Conservation (phyloP, 257 asterid species). For the Ocimum tenuiflorum region DNA sequence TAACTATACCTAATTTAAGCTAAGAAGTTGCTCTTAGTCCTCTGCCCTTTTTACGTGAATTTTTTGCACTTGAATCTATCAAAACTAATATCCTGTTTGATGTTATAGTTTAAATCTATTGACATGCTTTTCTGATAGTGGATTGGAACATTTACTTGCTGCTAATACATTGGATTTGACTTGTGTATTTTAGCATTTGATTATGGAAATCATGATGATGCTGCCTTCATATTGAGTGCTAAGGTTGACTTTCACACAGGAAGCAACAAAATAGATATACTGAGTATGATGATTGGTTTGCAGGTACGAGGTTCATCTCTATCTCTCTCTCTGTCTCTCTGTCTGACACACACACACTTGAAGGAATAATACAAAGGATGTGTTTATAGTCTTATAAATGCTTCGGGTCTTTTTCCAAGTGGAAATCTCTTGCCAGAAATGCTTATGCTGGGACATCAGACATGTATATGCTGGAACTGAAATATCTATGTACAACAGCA, state of each 20-base stretch:
- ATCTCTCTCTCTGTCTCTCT: background rate
- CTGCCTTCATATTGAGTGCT: slow-evolving; percentile 42
- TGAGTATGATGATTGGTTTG: slow-evolving; percentile 73
- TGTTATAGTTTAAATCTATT: background rate
- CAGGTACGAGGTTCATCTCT: slow-evolving; percentile 36
- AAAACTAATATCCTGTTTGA: background rate
- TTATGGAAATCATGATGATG: slow-evolving; percentile 62
- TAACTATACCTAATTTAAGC: background rate
- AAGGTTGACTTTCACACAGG: slow-evolving; percentile 43
- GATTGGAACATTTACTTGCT: background rate
- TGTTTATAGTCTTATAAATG: too few species aligned
- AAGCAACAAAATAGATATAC: slow-evolving; percentile 47
- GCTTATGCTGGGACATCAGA: too few species aligned
- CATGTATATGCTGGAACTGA: too few species aligned
- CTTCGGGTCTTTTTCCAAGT: too few species aligned
- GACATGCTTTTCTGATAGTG: background rate
- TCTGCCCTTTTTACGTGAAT: background rate
- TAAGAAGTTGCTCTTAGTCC: background rate
- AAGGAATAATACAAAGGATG: too few species aligned
- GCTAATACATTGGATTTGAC: background rate
- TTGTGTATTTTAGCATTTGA: slow-evolving; percentile 42
- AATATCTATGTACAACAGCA: too few species aligned
- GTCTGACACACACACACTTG: background rate
- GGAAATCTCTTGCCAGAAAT: too few species aligned
- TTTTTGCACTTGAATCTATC: background rate